Evolutionary conservation across 2,329 filamentous ascomycete genomes (phyloP).

Genomic region (Curvularia eragrostidis): DNA sequence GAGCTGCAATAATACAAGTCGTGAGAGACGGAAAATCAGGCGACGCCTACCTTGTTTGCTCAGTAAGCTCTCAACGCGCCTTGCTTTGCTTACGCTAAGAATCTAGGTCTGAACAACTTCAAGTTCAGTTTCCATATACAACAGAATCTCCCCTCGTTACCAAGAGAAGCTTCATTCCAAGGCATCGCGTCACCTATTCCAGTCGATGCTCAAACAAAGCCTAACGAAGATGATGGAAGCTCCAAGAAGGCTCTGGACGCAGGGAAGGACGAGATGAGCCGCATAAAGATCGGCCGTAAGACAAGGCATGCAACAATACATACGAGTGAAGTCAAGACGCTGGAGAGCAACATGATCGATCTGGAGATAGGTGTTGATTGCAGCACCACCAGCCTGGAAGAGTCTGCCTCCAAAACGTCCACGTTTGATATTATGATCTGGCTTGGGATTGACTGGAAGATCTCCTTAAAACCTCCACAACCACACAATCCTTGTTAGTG

Average conservation of each 20-base stretch:
- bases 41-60: slow-evolving; percentile 6
- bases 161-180: background rate
- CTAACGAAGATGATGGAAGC: background rate
- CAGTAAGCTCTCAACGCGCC: background rate
- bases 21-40: background rate
- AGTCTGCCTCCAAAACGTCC: background rate
- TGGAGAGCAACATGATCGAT: slow-evolving; percentile 1
- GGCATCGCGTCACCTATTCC: background rate
- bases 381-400: background rate
- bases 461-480: background rate
- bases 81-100: background rate
- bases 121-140: slow-evolving; percentile 1
- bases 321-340: background rate
- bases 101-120: slow-evolving; percentile 6
- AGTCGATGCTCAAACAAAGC: background rate
- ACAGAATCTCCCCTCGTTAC: background rate
- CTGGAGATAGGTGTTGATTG: background rate
- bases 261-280: background rate
- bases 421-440: background rate
- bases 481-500: no score
- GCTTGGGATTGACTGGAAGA: background rate
- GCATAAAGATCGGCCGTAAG: background rate
- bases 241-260: background rate
- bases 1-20: background rate
- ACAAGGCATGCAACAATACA: background rate